A percentile compares a stretch with the other conserved stretches of the same genome.
phyloP scores from a whole-genome alignment of 441 rosid genomes.

The Cnidoscolus chayamansa region DNA sequence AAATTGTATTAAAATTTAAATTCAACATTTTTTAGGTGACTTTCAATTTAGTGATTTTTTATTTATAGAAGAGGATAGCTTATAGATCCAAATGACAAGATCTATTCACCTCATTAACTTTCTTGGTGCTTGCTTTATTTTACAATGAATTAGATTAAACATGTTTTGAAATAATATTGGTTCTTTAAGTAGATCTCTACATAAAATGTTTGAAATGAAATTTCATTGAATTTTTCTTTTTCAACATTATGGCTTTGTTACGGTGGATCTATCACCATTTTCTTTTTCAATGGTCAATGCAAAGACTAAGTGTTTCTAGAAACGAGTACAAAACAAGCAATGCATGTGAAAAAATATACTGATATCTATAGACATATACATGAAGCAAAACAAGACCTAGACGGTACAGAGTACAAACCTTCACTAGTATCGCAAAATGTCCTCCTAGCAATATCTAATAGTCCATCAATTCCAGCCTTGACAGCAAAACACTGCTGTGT shows the following conservation, averaged over 20 bases:
- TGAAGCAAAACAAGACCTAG: neutral
- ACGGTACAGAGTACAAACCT: conserved; percentile 53
- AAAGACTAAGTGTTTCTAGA: no score
- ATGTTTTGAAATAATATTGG: neutral
- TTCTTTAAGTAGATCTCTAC: neutral
- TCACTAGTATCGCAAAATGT: conserved; percentile 96
- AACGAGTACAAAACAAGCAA: no score
- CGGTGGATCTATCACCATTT: no score
- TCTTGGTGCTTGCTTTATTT: conserved; percentile 54
- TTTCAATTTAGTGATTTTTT: neutral
- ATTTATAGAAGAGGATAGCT: conserved; percentile 63
- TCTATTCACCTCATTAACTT: conserved; percentile 86
- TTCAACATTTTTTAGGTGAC: neutral
- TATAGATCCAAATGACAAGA: conserved; percentile 93
- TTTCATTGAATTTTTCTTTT: no score
- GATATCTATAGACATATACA: no score
- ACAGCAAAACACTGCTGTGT: conserved; percentile 99
- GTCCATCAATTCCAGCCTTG: conserved; percentile 93
- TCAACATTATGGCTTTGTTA: no score
- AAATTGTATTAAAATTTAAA: neutral
- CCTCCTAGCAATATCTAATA: conserved; percentile 89
- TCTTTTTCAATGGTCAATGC: no score
- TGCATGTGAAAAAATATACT: no score
- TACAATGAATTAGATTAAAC: neutral
- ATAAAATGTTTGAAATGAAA: neutral